These are phyloP conservation scores for Dicorynia guianensis DNA, from an alignment of 306 rosid species.

Conservation along the genomic window DNA sequence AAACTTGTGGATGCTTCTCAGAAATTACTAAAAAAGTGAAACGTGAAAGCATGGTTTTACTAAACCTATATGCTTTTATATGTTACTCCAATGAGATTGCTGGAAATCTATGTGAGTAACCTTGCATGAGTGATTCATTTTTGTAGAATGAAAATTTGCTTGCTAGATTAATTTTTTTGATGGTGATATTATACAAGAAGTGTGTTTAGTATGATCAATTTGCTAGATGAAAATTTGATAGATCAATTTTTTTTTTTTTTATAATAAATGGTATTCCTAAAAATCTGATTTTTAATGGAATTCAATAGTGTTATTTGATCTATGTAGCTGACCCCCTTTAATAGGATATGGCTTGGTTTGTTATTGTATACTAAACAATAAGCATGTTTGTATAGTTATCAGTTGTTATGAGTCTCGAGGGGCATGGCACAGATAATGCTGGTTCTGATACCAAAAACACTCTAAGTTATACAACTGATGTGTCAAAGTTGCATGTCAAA, in stretches of 20 bases:
- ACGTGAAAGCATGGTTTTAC: not conserved
- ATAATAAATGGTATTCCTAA: no score
- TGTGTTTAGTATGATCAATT: no score
- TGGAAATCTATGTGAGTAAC: not conserved
- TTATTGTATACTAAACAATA: no score
- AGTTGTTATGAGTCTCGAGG: conserved; percentile 63
- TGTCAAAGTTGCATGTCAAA: conserved; percentile 46
- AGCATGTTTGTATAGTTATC: conserved; percentile 55
- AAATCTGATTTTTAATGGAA: no score
- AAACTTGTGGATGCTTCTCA: no score
- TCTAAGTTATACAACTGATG: conserved; percentile 53
- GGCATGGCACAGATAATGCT: conserved; percentile 52
- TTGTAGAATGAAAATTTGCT: conserved; percentile 28
- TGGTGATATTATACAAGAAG: conserved; percentile 42
- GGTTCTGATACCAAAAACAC: conserved; percentile 52
- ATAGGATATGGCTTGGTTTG: no score
- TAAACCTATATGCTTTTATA: conserved; percentile 24
- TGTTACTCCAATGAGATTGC: conserved; percentile 17
- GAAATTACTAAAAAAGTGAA: no score
- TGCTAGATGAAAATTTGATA: no score
- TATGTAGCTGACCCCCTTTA: no score
- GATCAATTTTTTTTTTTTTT: no score
- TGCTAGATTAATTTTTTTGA: conserved; percentile 41
- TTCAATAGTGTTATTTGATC: no score
- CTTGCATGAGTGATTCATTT: conserved; percentile 12